Conservation (phyloP, 2,329 filamentous ascomycete genomes). For the Sporothrix curviconia region DNA sequence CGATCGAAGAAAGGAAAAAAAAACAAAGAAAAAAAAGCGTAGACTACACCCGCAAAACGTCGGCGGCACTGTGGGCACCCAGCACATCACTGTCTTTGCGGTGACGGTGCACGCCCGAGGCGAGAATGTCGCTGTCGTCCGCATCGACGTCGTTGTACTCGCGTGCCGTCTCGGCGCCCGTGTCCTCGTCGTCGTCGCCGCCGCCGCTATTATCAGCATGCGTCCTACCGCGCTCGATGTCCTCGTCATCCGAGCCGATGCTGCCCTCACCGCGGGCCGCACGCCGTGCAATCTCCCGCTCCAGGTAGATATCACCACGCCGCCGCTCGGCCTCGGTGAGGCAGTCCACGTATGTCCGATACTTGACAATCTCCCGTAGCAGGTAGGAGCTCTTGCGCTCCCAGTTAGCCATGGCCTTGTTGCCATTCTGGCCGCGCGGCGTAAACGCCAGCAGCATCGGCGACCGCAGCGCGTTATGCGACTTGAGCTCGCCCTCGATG, state of each 20-base stretch:
- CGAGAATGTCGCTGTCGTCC: constrained; percentile 1
- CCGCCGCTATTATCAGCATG: not conserved
- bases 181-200: constrained; percentile 6
- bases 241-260: constrained; percentile 9
- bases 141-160: not conserved
- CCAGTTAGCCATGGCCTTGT: constrained; percentile 91
- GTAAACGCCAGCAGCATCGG: constrained; percentile 88
- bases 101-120: not conserved
- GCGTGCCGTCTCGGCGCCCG: not conserved
- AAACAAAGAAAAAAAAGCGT: not conserved
- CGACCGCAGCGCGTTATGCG: constrained; percentile 80
- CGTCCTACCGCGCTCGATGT: not conserved
- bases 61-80: not conserved
- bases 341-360: constrained; percentile 87
- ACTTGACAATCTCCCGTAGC: constrained; percentile 91
- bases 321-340: constrained; percentile 63
- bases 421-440: constrained; percentile 70
- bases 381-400: constrained; percentile 91
- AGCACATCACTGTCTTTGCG: constrained; percentile 3
- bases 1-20: not conserved
- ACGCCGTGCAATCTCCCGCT: constrained; percentile 47
- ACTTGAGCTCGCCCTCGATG: constrained; percentile 77
- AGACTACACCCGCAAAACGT: not conserved
- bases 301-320: constrained; percentile 64
- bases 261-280: constrained; percentile 37